Base-by-base conservation (phyloP, 73 alveolate genomes). In the Tetrahymena elliotti region DNA sequence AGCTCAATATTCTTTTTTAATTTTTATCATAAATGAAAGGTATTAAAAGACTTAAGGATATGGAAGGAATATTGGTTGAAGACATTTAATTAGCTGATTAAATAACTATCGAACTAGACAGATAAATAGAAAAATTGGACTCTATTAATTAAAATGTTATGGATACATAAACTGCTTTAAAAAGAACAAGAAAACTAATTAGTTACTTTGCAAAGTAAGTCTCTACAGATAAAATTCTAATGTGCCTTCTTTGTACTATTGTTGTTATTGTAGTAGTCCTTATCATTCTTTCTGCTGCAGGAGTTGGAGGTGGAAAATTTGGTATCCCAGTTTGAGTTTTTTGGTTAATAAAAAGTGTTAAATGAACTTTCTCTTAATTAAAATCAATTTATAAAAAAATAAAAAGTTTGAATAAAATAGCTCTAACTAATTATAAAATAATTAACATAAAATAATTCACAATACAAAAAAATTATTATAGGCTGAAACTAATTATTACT, bases 171-270 rank as follows among this genome's bases (percentile, higher is more conserved):
- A 53, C 94, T 2, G 52, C 40, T 24, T 41, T 94, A 37, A 94
- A 94, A 94, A 94, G 96, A 94, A 53, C 96, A 35, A 84, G 94
- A n/a, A 94, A 94, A 84, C 41, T 83, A 18, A 94, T 94, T 24
- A 94, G 35, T 34, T 94, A 94, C 83, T 94, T 94, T 83, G 96
- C 96, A 16, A 94, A 93, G 38, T 83, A 94, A 94, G 96, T 94
- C 6, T 94, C 92, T 31, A 94, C 96, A 36, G 96, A 94, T 31
- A 94, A 94, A 84, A 38, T 94, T 11, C 93, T 94, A 13, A 94
- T 94, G 96, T 94, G 96, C 35, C 52, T 82, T 15, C 40, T 94
- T 4, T 93, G 96, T 33, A 53, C 82, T 34, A 94, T 94, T 4
- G 92, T 94, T 31, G 37, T 94, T 13, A 68, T 93, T 22, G 83